Percentiles rank a stretch among this genome's conserved stretches.
Evolutionary conservation across 1,284 basidiomycete species (phyloP).

Genomic region (Papiliotrema terrestris): DNA sequence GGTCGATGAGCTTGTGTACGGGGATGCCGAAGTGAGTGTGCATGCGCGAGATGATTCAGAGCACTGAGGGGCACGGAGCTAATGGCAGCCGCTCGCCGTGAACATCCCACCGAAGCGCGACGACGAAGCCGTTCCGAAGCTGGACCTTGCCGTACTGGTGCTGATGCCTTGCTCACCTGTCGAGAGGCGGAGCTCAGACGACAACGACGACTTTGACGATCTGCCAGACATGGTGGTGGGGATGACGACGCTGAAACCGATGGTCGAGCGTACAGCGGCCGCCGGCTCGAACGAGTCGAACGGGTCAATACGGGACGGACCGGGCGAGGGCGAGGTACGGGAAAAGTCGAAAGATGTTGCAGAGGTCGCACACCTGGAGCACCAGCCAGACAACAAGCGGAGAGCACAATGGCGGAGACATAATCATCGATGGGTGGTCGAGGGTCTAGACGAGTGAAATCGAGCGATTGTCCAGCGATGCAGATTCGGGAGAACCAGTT

Average conservation of each 20-base stretch:
- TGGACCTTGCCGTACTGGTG: neutral
- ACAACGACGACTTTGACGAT: constrained; percentile 11
- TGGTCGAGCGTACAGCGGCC: neutral
- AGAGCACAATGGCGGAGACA: constrained; percentile 10
- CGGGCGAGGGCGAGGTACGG: neutral
- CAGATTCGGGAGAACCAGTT: neutral
- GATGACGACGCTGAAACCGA: neutral
- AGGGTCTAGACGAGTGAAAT: constrained; percentile 2
- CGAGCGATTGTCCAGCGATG: no score
- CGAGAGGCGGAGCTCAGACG: neutral
- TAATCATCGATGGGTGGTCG: constrained; percentile 8
- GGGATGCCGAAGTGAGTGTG: neutral
- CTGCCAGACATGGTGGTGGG: constrained; percentile 12
- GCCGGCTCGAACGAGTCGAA: neutral
- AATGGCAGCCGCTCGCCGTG: neutral
- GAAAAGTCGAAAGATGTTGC: neutral
- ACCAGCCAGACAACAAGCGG: neutral
- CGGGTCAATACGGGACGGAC: neutral
- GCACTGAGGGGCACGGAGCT: neutral
- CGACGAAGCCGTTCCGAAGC: neutral
- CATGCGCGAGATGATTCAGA: neutral
- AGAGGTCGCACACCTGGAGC: neutral
- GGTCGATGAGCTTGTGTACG: constrained; percentile 6
- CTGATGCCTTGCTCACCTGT: neutral
- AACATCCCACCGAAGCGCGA: neutral